These are phyloP conservation scores for Neofusicoccum umdonicola DNA, from an alignment of 2,329 filamentous ascomycete species.

Conservation along the genomic window DNA sequence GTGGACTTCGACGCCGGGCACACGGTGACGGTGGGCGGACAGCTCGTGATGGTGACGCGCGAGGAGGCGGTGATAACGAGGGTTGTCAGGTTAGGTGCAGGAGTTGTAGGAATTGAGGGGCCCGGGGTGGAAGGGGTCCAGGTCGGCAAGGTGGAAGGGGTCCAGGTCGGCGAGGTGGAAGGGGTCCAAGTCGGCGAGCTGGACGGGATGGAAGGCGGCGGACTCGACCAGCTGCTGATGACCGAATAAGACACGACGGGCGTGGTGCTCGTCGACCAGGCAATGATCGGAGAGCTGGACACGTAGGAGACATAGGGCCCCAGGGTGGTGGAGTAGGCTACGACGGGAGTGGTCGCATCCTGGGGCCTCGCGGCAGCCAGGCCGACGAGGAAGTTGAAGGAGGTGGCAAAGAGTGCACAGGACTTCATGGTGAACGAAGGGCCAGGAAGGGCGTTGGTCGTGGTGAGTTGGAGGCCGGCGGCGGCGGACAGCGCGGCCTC, in stretches of 20 bases:
- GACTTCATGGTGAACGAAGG: constrained; percentile 8
- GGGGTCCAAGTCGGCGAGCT: too few species aligned
- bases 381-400: not conserved
- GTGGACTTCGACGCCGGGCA: constrained; percentile 21
- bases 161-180: too few species aligned
- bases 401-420: constrained; percentile 1
- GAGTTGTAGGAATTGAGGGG: not conserved
- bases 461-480: not conserved
- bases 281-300: too few species aligned
- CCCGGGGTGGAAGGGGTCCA: too few species aligned
- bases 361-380: constrained; percentile 1
- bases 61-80: constrained; percentile 14
- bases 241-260: too few species aligned
- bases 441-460: not conserved
- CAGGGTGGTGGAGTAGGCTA: too few species aligned
- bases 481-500: not conserved
- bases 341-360: not conserved
- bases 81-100: not conserved
- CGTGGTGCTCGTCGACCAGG: too few species aligned
- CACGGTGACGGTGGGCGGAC: constrained; percentile 23
- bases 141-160: too few species aligned
- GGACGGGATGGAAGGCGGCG: too few species aligned
- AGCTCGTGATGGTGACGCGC: constrained; percentile 25
- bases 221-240: too few species aligned
- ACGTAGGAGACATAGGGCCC: too few species aligned